Conservation (phyloP, 805 yeast genomes). For the Saccharomyces cerevisiae region DNA sequence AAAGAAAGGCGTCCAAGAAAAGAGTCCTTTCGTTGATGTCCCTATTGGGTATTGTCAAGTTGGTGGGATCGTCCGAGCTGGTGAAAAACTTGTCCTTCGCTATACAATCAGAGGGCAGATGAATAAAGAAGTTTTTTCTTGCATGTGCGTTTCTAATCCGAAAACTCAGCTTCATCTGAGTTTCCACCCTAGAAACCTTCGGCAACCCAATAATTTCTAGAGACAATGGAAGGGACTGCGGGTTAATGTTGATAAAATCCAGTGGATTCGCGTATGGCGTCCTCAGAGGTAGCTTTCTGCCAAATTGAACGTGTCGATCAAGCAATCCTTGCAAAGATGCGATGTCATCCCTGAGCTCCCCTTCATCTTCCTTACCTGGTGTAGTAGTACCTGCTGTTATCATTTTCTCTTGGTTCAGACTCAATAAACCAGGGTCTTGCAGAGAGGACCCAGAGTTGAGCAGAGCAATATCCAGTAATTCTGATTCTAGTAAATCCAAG, state of each 20-base stretch:
- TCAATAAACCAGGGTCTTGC: neutral
- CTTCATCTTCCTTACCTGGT: neutral
- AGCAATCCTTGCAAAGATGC: neutral
- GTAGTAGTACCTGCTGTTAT: neutral
- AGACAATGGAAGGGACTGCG: conserved; percentile 34
- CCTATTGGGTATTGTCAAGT: neutral
- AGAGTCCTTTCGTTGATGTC: conserved; percentile 35
- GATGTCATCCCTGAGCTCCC: conserved; percentile 1
- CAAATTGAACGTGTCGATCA: conserved; percentile 12
- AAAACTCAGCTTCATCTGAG: conserved; percentile 75
- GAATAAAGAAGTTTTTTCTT: conserved; percentile 50
- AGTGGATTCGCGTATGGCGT: conserved; percentile 19
- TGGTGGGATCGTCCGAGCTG: neutral
- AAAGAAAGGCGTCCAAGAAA: conserved; percentile 68
- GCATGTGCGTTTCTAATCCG: conserved; percentile 51
- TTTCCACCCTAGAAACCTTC: conserved; percentile 79
- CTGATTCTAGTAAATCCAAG: conserved; percentile 15
- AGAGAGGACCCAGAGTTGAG: conserved; percentile 4
- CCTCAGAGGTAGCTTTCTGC: conserved; percentile 17
- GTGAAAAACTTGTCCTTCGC: conserved; percentile 67
- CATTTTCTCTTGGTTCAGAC: neutral
- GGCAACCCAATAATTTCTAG: conserved; percentile 59
- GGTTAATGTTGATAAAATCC: conserved; percentile 23
- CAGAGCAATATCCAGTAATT: conserved; percentile 24
- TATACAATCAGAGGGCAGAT: conserved; percentile 77